A percentile compares a stretch with the other conserved stretches of the same genome.
Conservation (phyloP, 1,284 basidiomycete genomes). For the Paramarasmius palmivorus region DNA sequence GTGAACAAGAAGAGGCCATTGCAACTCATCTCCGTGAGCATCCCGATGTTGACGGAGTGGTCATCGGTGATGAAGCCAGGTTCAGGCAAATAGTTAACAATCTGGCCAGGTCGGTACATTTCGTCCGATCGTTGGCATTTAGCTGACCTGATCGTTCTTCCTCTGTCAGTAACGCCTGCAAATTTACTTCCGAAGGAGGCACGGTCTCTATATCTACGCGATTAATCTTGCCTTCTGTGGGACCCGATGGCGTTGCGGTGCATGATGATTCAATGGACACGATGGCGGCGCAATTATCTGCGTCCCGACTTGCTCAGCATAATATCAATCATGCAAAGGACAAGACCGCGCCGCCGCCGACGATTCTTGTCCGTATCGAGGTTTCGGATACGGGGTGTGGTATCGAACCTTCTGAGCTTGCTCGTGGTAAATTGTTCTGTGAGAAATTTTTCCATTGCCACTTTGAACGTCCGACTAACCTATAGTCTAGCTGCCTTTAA, state of each 20-base stretch:
- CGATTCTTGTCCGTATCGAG: slow-evolving; percentile 68
- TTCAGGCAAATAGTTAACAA: slow-evolving; percentile 68
- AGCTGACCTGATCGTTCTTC: not conserved
- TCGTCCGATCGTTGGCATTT: no score
- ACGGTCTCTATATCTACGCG: slow-evolving; percentile 49
- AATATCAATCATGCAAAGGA: slow-evolving; percentile 27
- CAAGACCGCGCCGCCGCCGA: slow-evolving; percentile 32
- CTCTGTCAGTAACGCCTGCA: slow-evolving; percentile 51
- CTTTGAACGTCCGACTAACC: not conserved
- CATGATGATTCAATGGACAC: slow-evolving; percentile 32
- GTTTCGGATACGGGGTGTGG: slow-evolving; percentile 78
- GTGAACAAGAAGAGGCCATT: slow-evolving; percentile 32
- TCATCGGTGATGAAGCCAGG: slow-evolving; percentile 70
- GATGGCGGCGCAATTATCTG: slow-evolving; percentile 23
- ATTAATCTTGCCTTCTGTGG: slow-evolving; percentile 35
- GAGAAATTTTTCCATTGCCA: slow-evolving; percentile 25
- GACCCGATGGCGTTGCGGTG: slow-evolving; percentile 19
- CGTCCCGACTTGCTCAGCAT: slow-evolving; percentile 33
- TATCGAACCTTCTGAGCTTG: slow-evolving; percentile 62
- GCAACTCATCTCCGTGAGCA: slow-evolving; percentile 24
- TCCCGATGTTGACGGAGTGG: slow-evolving; percentile 44
- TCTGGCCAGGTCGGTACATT: slow-evolving; percentile 54
- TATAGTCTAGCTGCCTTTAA: slow-evolving; percentile 63
- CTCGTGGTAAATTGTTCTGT: slow-evolving; percentile 77
- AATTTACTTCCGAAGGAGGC: slow-evolving; percentile 68